phyloP scores from a whole-genome alignment of 208 protist species.

The Acanthamoeba culbertsoni region DNA sequence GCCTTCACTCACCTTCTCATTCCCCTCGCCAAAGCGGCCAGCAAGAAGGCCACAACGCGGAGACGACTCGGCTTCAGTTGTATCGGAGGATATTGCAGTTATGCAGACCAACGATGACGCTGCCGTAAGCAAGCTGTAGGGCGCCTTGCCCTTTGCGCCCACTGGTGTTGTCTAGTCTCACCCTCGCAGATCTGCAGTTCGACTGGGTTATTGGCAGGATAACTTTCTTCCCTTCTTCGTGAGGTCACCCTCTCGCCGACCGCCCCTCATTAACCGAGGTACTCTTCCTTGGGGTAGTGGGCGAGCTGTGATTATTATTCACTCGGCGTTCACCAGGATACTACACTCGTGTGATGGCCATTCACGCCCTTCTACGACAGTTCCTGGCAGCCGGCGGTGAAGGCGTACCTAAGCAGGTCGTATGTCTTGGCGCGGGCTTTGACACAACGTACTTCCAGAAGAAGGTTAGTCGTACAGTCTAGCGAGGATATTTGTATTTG shows the following conservation, averaged over 20 bases:
- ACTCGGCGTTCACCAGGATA: too few relatives aligned
- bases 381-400: not conserved
- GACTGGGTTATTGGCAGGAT: not conserved
- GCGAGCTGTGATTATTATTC: too few relatives aligned
- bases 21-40: not conserved
- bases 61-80: not conserved
- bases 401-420: not conserved
- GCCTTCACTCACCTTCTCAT: not conserved
- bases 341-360: constrained; percentile 36
- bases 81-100: not conserved
- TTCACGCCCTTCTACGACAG: not conserved
- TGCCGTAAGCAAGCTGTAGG: constrained; percentile 14
- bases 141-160: not conserved
- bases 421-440: constrained; percentile 57
- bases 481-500: not conserved
- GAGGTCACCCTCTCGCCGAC: not conserved
- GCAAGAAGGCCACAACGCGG: not conserved
- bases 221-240: constrained; percentile 20
- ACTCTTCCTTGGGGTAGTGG: not conserved
- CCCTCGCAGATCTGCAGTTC: not conserved
- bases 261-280: constrained; percentile 48
- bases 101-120: constrained; percentile 47
- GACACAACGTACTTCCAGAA: constrained; percentile 56
- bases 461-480: not conserved
- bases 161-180: not conserved